Conservation (phyloP, 345 rosid genomes). For the Ricinus communis region DNA sequence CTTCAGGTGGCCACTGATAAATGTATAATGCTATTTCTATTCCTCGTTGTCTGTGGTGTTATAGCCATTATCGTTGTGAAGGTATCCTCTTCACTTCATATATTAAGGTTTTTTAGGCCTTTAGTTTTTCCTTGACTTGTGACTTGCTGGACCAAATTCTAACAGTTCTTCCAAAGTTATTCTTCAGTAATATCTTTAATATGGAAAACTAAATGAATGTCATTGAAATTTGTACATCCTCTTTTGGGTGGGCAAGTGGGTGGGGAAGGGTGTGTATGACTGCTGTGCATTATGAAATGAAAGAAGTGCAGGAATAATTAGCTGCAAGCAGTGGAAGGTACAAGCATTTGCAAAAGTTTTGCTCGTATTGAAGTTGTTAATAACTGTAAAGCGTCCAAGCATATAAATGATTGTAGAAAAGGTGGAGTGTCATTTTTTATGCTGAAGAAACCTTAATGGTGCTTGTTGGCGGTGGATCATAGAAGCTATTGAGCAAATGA, state of each 20-base stretch:
- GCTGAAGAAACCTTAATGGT: not conserved
- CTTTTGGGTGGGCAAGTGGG: not conserved
- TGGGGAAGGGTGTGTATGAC: not conserved
- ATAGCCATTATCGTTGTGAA: conserved; percentile 91
- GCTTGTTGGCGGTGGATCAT: not conserved
- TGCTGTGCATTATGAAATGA: not conserved
- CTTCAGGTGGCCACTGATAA: conserved; percentile 97
- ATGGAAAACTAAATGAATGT: too few relatives aligned
- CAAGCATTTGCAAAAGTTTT: not conserved
- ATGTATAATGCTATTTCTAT: conserved; percentile 89
- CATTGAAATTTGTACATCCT: too few relatives aligned
- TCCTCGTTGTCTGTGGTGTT: conserved; percentile 92
- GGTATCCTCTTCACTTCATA: conserved; percentile 44
- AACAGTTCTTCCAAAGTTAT: not conserved
- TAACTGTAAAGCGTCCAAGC: not conserved
- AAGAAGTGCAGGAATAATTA: not conserved
- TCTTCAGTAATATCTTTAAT: too few relatives aligned
- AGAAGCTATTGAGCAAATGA: not conserved
- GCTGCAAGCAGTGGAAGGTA: not conserved
- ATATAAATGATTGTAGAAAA: not conserved
- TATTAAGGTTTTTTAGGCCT: not conserved
- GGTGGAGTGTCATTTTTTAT: not conserved
- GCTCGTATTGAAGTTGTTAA: not conserved
- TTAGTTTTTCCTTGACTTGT: not conserved
- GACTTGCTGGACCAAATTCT: not conserved